Percentiles rank a stretch among this genome's conserved stretches.
These are phyloP conservation scores for Aspergillus floridensis DNA, from an alignment of 2,329 filamentous ascomycete species.

Conservation along the genomic window DNA sequence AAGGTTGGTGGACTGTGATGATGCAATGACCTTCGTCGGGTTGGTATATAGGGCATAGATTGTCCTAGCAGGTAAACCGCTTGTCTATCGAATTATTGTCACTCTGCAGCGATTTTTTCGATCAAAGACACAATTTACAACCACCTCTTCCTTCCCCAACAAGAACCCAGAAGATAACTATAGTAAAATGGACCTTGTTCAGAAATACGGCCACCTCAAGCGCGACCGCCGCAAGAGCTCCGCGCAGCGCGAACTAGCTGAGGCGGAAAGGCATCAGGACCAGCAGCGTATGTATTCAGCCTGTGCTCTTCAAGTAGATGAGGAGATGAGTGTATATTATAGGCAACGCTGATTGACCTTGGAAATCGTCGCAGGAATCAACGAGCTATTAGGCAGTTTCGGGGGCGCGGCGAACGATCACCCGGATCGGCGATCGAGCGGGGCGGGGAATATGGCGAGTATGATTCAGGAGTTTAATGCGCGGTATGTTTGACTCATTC, in stretches of 20 bases:
- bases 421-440: constrained; percentile 15
- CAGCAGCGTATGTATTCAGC: constrained; percentile 10
- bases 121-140: not conserved
- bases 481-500: not conserved
- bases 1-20: not conserved
- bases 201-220: constrained; percentile 17
- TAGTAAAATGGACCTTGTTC: constrained; percentile 15
- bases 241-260: not conserved
- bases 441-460: constrained; percentile 27
- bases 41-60: not conserved
- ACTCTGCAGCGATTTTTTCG: no score
- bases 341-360: no score
- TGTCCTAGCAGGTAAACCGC: no score
- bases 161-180: not conserved
- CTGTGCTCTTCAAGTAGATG: no score
- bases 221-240: constrained; percentile 4
- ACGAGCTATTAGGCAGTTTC: constrained; percentile 51
- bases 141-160: no score
- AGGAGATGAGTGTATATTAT: no score
- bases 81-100: no score
- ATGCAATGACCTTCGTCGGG: constrained; percentile 1
- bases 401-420: constrained; percentile 16
- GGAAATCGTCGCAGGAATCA: constrained; percentile 50
- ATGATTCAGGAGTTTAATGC: constrained; percentile 46
- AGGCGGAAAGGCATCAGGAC: not conserved